A percentile compares a stretch with the other conserved stretches of the same genome.
These are phyloP conservation scores for Fusarium duplospermum DNA, from an alignment of 2,329 filamentous ascomycete species.

Conservation along the genomic window DNA sequence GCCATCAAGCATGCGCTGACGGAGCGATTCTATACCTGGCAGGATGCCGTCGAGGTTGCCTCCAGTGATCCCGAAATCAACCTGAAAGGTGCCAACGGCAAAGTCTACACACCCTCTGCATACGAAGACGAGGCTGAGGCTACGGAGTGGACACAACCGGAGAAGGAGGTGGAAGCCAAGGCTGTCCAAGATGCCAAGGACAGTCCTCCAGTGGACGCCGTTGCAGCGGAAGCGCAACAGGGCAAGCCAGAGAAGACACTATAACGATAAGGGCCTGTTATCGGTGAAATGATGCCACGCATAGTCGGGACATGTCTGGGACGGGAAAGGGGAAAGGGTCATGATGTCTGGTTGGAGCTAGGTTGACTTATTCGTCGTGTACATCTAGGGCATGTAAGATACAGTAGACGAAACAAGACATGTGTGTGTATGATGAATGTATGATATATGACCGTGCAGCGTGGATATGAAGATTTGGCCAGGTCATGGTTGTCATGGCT, in stretches of 20 bases:
- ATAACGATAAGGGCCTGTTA: slow-evolving; percentile 20
- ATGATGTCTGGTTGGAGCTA: slow-evolving; percentile 7
- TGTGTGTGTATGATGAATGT: slow-evolving; percentile 5
- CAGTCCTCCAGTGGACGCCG: slow-evolving; percentile 19
- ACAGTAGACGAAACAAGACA: slow-evolving; percentile 29
- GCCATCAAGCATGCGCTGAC: slow-evolving; percentile 87
- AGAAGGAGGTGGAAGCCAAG: slow-evolving; percentile 28
- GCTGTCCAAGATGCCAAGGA: slow-evolving; percentile 24
- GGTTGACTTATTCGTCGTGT: slow-evolving; percentile 35
- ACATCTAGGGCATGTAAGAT: slow-evolving; percentile 45
- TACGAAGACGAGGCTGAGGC: slow-evolving; percentile 51
- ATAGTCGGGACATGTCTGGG: slow-evolving; percentile 15
- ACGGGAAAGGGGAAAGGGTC: slow-evolving; percentile 1
- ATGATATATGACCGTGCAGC: not conserved
- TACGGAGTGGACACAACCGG: slow-evolving; percentile 40
- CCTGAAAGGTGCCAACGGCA: slow-evolving; percentile 59
- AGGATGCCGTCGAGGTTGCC: slow-evolving; percentile 77
- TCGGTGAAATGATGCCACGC: slow-evolving; percentile 17
- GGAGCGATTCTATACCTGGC: slow-evolving; percentile 90
- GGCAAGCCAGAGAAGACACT: slow-evolving; percentile 39
- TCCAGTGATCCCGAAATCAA: slow-evolving; percentile 75
- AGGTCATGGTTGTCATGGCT: not conserved
- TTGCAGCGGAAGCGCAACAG: slow-evolving; percentile 23
- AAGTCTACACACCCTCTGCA: slow-evolving; percentile 61
- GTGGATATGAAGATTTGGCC: not conserved